Evolutionary conservation across 495 filamentous ascomycete species (phyloP), one percentile per base, ranked within the genome.

Genomic region (Geopyxis carbonaria): DNA sequence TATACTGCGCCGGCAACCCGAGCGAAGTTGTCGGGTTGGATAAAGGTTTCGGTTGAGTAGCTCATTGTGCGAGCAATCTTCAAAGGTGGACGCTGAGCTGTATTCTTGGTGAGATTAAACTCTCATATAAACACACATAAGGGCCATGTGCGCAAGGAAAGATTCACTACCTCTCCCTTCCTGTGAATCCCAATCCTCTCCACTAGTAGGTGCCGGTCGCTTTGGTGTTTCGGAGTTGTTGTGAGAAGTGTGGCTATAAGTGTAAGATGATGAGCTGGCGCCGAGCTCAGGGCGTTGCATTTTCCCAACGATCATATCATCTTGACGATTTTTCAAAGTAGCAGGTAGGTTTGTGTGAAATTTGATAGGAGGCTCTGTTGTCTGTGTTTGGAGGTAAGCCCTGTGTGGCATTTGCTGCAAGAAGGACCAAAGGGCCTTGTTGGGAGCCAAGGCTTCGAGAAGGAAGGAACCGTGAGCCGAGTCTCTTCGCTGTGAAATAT

Each of bases 1-100:
- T 78, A 91, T 4, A 92, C 63, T 8, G 33, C 31, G 18, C 48
- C 48, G 18, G 37, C 42, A 28, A 54, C 51, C n/a, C 47, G 29
- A 22, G 50, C 50, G 23, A 54, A 53, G 22, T 54, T 54, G n/a
- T 51, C 49, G 2, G 51, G 51, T 1, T 41, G 50, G 13, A 38
- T 42, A 30, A 48, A 45, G 8, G 40, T 34, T 19, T 53, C 50
- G 22, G 42, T 40, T 8, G 44, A 48, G 20, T 36, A 35, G 13
- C 51, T 54, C 50, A 22, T 22, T 1, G 25, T 4, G 29, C 25
- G 25, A 13, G 25, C 25, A 7, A 28, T 28, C 25, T 28, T 28
- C 25, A 28, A 28, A 7, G 25, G 25, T 13, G 25, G 25, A 13
- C 7, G 25, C 25, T 7, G 13, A 7, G 13, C 7, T 13, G 13